These are phyloP conservation scores for Mycena epipterygia DNA, from an alignment of 768 basidiomycete genomes.

Conservation along the genomic window DNA sequence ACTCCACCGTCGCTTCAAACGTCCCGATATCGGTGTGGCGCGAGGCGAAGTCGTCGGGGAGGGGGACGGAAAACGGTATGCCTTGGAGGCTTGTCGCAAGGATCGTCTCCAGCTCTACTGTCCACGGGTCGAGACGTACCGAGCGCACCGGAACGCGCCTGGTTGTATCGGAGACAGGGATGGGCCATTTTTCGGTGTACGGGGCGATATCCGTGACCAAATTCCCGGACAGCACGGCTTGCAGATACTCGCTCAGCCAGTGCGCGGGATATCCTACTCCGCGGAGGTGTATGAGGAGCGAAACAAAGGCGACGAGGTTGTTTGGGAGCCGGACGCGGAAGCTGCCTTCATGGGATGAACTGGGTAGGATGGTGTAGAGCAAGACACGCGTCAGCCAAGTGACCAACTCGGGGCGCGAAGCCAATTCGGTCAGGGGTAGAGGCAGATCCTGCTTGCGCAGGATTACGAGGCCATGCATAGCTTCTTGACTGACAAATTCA, in stretches of 20 bases:
- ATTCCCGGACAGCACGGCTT: not conserved
- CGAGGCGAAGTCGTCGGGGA: not conserved
- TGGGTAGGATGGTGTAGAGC: constrained; percentile 18
- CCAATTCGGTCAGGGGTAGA: constrained; percentile 1
- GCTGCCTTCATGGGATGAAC: not conserved
- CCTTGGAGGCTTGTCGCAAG: constrained; percentile 2
- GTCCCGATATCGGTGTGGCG: constrained; percentile 19
- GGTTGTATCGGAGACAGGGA: constrained; percentile 11
- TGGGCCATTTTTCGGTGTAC: constrained; percentile 21
- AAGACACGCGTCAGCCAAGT: constrained; percentile 20
- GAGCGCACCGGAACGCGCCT: constrained; percentile 17
- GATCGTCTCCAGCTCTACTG: constrained; percentile 15
- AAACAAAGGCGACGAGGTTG: constrained; percentile 24
- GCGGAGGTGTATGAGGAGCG: constrained; percentile 21
- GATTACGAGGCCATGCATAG: constrained; percentile 10
- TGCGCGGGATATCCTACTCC: constrained; percentile 21
- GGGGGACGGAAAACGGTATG: constrained; percentile 6
- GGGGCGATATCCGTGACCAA: constrained; percentile 22
- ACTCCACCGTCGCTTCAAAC: constrained; percentile 19
- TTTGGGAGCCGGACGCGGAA: constrained; percentile 25
- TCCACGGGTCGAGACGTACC: constrained; percentile 24
- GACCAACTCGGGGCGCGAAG: constrained; percentile 16
- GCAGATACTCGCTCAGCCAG: constrained; percentile 23
- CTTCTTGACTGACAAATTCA: constrained; percentile 2
- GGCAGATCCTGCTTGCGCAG: constrained; percentile 2